phyloP scores from a whole-genome alignment of 1,139 yeast genomes.

The Waltiozyma sp. region DNA sequence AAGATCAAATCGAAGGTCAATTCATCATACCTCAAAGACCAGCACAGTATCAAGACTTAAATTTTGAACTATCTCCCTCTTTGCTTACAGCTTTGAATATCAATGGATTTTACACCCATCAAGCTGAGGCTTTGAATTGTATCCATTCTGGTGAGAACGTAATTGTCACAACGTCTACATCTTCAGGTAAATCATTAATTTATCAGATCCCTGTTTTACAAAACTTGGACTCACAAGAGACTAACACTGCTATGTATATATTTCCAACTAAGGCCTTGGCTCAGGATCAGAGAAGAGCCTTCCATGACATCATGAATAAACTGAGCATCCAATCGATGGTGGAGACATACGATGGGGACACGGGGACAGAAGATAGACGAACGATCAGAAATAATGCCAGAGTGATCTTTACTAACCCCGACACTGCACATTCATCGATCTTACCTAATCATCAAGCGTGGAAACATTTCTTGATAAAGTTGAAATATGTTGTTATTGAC shows the following conservation, averaged over 20 bases:
- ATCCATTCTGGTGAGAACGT: slow-evolving; percentile 49
- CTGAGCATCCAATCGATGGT: slow-evolving; percentile 34
- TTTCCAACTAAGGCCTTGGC: slow-evolving; percentile 97
- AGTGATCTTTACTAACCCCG: slow-evolving; percentile 89
- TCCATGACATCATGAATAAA: slow-evolving; percentile 44
- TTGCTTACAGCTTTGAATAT: slow-evolving; percentile 39
- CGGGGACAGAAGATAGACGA: slow-evolving; percentile 44
- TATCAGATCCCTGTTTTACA: slow-evolving; percentile 78
- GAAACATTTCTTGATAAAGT: slow-evolving; percentile 51
- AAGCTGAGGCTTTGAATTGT: slow-evolving; percentile 60
- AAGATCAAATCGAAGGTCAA: slow-evolving; percentile 45
- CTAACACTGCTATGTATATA: slow-evolving; percentile 70
- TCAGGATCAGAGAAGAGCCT: slow-evolving; percentile 83
- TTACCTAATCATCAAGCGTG: slow-evolving; percentile 68
- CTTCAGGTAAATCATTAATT: slow-evolving; percentile 88
- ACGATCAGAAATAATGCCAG: slow-evolving; percentile 51
- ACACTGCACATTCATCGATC: slow-evolving; percentile 77
- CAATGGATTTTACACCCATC: slow-evolving; percentile 62
- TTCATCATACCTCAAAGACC: slow-evolving; percentile 31
- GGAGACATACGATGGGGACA: slow-evolving; percentile 92
- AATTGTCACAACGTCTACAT: slow-evolving; percentile 84
- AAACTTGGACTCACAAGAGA: slow-evolving; percentile 34
- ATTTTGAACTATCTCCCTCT: slow-evolving; percentile 31
- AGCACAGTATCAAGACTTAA: slow-evolving; percentile 33
- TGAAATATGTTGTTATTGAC: slow-evolving; percentile 75